These are phyloP conservation scores for Pogostemon cablin DNA, from an alignment of 257 asterid genomes.

Conservation along the genomic window DNA sequence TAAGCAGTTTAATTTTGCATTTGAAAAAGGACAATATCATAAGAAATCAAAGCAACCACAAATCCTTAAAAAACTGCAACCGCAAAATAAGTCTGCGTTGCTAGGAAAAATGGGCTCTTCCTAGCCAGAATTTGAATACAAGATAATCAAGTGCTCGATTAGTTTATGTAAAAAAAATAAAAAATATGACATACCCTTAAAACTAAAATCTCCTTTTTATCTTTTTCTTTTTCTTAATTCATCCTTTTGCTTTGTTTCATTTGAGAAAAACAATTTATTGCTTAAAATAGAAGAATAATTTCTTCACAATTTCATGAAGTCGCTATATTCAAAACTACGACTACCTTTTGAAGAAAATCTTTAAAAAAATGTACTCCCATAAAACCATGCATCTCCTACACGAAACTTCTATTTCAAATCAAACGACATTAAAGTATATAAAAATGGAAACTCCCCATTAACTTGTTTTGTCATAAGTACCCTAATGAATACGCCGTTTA, in stretches of 20 bases:
- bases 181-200: neutral
- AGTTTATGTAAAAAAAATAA: neutral
- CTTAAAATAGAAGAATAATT: neutral
- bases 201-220: neutral
- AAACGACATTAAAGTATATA: neutral
- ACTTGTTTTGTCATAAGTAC: neutral
- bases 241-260: neutral
- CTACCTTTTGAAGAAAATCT: neutral
- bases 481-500: neutral
- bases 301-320: neutral
- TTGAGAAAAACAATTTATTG: neutral
- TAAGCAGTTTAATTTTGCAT: constrained; percentile 1
- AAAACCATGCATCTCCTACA: neutral
- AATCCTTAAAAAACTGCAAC: constrained; percentile 16
- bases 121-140: neutral
- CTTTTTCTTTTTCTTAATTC: too few relatives aligned
- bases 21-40: constrained; percentile 15
- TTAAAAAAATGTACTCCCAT: neutral
- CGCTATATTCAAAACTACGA: neutral
- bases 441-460: neutral
- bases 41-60: constrained; percentile 23
- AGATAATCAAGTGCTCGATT: neutral
- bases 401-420: constrained; percentile 4
- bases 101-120: constrained; percentile 16
- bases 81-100: neutral